phyloP scores from a whole-genome alignment of 2,329 filamentous ascomycete genomes.

The Hawksworthiomyces lignivorus region DNA sequence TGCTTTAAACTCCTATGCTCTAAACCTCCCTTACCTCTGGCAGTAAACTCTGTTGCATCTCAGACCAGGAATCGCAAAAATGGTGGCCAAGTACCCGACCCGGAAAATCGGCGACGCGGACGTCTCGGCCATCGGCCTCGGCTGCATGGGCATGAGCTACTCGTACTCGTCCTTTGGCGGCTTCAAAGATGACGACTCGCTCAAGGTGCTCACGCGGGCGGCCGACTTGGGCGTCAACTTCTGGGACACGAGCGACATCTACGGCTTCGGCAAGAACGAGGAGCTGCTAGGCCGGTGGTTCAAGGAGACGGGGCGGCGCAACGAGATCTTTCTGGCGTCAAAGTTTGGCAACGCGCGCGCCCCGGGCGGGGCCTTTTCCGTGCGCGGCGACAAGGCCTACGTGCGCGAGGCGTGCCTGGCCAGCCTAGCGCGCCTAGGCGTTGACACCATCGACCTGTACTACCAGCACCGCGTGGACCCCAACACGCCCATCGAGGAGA shows the following conservation, averaged over 20 bases:
- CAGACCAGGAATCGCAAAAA: too few relatives aligned
- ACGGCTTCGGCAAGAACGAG: constrained; percentile 26
- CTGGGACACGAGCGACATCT: constrained; percentile 35
- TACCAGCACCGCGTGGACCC: constrained; percentile 42
- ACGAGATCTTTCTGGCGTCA: constrained; percentile 35
- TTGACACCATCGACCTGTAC: constrained; percentile 42
- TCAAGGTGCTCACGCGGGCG: constrained; percentile 35
- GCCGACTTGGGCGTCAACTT: constrained; percentile 33
- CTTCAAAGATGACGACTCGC: constrained; percentile 31
- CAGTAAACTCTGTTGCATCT: too few relatives aligned
- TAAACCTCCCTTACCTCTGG: too few relatives aligned
- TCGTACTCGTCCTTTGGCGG: constrained; percentile 23
- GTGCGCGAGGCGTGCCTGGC: too few relatives aligned
- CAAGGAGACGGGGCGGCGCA: constrained; percentile 29
- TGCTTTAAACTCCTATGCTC: too few relatives aligned
- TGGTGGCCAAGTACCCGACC: too few relatives aligned
- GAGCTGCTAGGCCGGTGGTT: constrained; percentile 36
- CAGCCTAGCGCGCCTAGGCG: constrained; percentile 28
- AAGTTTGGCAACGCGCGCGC: constrained; percentile 19
- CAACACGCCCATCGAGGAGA: constrained; percentile 36
- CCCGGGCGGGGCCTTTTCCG: too few relatives aligned
- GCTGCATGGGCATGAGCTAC: constrained; percentile 36
- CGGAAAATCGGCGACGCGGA: constrained; percentile 30
- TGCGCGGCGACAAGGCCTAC: too few relatives aligned
- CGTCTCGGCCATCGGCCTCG: constrained; percentile 38